phyloP scores from a whole-genome alignment of 1,139 yeast genomes.

The Schwanniomyces etchellsii region DNA sequence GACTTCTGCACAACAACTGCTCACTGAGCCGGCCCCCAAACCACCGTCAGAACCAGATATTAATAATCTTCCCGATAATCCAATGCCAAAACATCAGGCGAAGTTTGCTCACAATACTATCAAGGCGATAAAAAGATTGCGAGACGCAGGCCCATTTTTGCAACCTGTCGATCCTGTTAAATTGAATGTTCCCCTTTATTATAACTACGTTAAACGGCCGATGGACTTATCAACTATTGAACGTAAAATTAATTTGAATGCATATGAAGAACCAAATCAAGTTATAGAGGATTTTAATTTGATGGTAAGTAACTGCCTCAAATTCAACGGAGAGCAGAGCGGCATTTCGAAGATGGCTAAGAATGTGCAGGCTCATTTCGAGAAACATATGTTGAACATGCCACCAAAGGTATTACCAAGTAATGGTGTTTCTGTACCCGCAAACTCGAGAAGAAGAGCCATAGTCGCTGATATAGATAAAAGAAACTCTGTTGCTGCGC shows the following conservation, averaged over 20 bases:
- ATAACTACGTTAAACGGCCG: constrained; percentile 76
- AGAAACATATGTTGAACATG: constrained; percentile 87
- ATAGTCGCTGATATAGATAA: constrained; percentile 44
- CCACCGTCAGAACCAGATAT: constrained; percentile 71
- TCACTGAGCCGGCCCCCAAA: constrained; percentile 58
- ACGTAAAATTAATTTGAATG: constrained; percentile 61
- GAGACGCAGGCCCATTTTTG: constrained; percentile 88
- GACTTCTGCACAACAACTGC: constrained; percentile 6
- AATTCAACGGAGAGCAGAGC: constrained; percentile 81
- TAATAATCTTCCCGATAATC: constrained; percentile 57
- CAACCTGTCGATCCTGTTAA: constrained; percentile 88
- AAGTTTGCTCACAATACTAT: constrained; percentile 64
- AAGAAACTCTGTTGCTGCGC: constrained; percentile 40
- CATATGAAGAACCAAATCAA: constrained; percentile 65
- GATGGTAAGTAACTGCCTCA: constrained; percentile 76
- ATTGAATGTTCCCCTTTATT: constrained; percentile 86
- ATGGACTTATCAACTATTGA: constrained; percentile 95
- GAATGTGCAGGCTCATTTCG: constrained; percentile 85
- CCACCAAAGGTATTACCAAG: constrained; percentile 69
- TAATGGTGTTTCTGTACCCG: constrained; percentile 43
- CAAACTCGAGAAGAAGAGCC: constrained; percentile 47
- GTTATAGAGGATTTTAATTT: constrained; percentile 77
- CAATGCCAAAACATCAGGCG: constrained; percentile 85
- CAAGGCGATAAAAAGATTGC: constrained; percentile 79
- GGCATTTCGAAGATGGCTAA: constrained; percentile 87